Evolutionary conservation across 192 early-diverging fungal species (phyloP).

Genomic region (Backusella parvicylindrica): DNA sequence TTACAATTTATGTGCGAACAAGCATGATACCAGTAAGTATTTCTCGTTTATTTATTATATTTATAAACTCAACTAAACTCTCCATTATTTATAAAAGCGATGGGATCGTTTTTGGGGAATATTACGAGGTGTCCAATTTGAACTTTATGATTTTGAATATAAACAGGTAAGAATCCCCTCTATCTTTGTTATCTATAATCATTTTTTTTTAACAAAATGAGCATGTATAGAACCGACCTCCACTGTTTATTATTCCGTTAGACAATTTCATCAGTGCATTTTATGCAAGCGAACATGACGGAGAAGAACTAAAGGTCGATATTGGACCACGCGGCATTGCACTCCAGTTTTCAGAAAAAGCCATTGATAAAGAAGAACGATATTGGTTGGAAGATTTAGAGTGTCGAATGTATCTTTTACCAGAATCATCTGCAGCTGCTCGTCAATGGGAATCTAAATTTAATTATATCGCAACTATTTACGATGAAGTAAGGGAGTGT

Average conservation of each 20-base stretch:
- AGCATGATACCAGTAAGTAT: constrained; percentile 32
- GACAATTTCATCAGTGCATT: constrained; percentile 16
- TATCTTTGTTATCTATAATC: not conserved
- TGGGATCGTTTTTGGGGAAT: constrained; percentile 33
- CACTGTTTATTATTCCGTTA: constrained; percentile 26
- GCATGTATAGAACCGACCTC: constrained; percentile 12
- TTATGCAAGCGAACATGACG: constrained; percentile 18
- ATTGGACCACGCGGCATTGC: constrained; percentile 17
- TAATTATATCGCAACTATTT: constrained; percentile 23
- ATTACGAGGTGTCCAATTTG: constrained; percentile 21
- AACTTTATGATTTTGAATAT: constrained; percentile 36
- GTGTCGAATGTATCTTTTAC: constrained; percentile 28
- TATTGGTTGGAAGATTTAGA: constrained; percentile 9
- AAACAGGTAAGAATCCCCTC: constrained; percentile 18
- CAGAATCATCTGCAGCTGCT: constrained; percentile 16
- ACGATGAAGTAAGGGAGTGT: constrained; percentile 13
- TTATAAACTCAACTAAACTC: not conserved
- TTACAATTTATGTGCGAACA: constrained; percentile 27
- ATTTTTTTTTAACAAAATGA: not conserved
- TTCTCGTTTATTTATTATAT: not conserved
- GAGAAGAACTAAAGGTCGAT: constrained; percentile 15
- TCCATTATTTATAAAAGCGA: constrained; percentile 2
- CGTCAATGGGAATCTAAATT: constrained; percentile 21
- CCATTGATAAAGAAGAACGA: not conserved
- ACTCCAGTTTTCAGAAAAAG: constrained; percentile 24